phyloP scores from a whole-genome alignment of 2,329 filamentous ascomycete genomes.

The Xylaria sp. region DNA sequence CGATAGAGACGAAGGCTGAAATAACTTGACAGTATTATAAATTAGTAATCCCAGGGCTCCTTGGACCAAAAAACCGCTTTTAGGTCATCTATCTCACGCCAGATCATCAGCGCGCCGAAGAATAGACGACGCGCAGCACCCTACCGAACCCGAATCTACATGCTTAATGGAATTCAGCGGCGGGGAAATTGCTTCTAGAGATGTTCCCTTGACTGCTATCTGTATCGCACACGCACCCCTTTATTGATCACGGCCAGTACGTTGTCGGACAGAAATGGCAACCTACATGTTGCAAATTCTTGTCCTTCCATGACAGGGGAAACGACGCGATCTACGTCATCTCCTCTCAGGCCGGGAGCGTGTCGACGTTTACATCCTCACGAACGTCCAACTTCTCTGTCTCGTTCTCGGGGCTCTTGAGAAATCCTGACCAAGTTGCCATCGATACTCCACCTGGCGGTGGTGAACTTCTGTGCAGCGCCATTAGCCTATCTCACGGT shows the following conservation, averaged over 20 bases:
- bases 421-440: conserved; percentile 77
- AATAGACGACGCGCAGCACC: background rate
- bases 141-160: background rate
- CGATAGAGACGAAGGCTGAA: background rate
- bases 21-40: background rate
- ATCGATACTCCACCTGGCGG: conserved; percentile 87
- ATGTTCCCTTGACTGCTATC: background rate
- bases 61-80: background rate
- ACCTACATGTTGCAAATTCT: background rate
- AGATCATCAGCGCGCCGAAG: background rate
- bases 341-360: conserved; percentile 90
- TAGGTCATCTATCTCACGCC: background rate
- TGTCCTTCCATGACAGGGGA: background rate
- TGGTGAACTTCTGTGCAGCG: conserved; percentile 79
- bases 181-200: background rate
- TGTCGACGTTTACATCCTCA: conserved; percentile 93
- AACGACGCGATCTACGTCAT: conserved; percentile 59
- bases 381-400: conserved; percentile 94
- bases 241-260: too few relatives aligned
- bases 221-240: too few relatives aligned
- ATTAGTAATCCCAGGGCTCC: background rate
- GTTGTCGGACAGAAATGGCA: too few relatives aligned
- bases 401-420: conserved; percentile 93
- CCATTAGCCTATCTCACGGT: too few relatives aligned
- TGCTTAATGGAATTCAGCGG: background rate